Evolutionary conservation across 2,329 filamentous ascomycete species (phyloP), one percentile per base, ranked within the genome.

Genomic region (Fusarium sp.): DNA sequence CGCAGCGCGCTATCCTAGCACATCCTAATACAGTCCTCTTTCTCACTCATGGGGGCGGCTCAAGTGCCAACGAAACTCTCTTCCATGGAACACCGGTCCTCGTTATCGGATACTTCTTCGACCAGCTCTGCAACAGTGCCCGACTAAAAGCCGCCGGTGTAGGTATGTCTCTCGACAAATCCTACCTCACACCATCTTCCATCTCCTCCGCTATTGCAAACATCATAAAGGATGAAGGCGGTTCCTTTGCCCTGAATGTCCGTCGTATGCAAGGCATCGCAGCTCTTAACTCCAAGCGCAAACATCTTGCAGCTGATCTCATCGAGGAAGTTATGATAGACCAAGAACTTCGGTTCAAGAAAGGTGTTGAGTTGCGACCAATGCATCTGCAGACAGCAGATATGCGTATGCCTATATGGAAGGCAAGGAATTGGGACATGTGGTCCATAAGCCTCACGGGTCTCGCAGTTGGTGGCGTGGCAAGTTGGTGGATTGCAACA

Each of bases 381-480:
- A 84, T 84, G 80, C 83, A 85, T 66, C 74, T 84, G 16, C 81
- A 85, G 73, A 85, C 83, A 5, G 83, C 83, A 1, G 82, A 84
- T 65, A 78, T 78, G 68, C 77, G 83, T 21, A 85, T 85, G 82
- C 76, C 82, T 0, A 42, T 63, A 10, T 84, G 79, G 76, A 80
- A 80, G 51, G 81, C 80, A 1, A 78, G 75, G 45, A 85, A 84
- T 60, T 82, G 79, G 82, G 82, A 85, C 60, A 69, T 84, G 75
- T 70, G 69, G 73, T 25, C 71, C 12, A 57, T 79, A 5, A 73
- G 72, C 12, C 33, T 79, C n/a, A 48, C 64, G 2, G 42, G 70
- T 1, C 10, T 70, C n/a, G 61, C 59, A 23, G 66, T 59, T 19
- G 39, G 65, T 7, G 39, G 67, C 6, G 38, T 59, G 29, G 72